Evolutionary conservation across 2,329 filamentous ascomycete species (phyloP).

Genomic region (Dothideomycetes sp.): DNA sequence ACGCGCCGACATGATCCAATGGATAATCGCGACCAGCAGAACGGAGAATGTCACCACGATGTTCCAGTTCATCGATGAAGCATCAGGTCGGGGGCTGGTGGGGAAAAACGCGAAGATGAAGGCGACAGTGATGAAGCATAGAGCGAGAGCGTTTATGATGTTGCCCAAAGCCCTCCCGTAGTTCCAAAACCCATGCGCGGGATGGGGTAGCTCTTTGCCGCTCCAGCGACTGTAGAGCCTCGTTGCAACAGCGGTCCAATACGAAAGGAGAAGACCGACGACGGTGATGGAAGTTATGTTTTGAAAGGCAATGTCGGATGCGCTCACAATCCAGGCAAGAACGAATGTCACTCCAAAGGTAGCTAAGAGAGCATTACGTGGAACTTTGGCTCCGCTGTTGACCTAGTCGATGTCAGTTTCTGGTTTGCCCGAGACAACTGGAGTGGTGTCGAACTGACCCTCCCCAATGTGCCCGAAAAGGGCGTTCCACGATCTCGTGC

Average conservation of each 20-base stretch:
- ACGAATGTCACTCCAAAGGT: no score
- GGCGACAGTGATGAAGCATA: constrained; percentile 15
- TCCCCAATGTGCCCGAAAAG: constrained; percentile 15
- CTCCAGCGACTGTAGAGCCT: constrained; percentile 16
- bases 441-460: background rate
- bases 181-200: constrained; percentile 18
- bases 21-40: constrained; percentile 15
- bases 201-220: constrained; percentile 16
- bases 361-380: constrained; percentile 17
- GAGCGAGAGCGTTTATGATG: constrained; percentile 13
- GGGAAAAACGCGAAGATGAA: constrained; percentile 18
- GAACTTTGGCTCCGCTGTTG: constrained; percentile 17
- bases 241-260: constrained; percentile 16
- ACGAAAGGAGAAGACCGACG: constrained; percentile 16
- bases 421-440: no score
- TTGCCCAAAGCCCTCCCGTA: constrained; percentile 17
- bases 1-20: no score
- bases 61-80: constrained; percentile 24
- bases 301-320: constrained; percentile 19
- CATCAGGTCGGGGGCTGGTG: constrained; percentile 16
- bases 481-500: constrained; percentile 18
- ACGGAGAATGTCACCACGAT: constrained; percentile 20
- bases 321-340: constrained; percentile 20
- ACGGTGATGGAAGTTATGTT: constrained; percentile 17
- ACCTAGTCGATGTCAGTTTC: constrained; percentile 15